Conservation (phyloP, 163 green algal genomes). For the Botryococcus braunii region DNA sequence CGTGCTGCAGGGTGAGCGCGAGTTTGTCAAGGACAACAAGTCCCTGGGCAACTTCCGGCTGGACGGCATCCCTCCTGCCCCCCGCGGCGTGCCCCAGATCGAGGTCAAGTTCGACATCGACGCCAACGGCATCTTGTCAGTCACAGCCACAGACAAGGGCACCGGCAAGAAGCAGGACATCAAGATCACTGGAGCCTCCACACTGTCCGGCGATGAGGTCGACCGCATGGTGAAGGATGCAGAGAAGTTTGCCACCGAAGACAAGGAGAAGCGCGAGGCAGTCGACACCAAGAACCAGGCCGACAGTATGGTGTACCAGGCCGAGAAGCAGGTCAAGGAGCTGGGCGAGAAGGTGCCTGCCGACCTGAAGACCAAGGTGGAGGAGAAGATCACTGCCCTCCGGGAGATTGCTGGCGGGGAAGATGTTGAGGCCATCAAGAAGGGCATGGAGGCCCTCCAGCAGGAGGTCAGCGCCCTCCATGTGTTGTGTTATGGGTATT, state of each 20-base stretch:
- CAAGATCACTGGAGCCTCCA: constrained; percentile 91
- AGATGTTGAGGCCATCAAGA: constrained; percentile 80
- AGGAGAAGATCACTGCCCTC: constrained; percentile 71
- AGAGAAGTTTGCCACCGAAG: constrained; percentile 83
- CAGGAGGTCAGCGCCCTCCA: constrained; percentile 51
- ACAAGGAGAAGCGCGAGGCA: constrained; percentile 85
- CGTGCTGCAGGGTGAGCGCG: constrained; percentile 77
- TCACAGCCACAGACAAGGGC: constrained; percentile 94
- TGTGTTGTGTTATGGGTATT: not conserved
- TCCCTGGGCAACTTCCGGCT: constrained; percentile 92
- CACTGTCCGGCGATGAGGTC: constrained; percentile 81
- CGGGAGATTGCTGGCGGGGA: constrained; percentile 66
- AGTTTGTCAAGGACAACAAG: constrained; percentile 97
- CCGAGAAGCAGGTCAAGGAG: constrained; percentile 98
- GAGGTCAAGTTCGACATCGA: constrained; percentile 97
- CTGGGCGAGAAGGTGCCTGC: constrained; percentile 89
- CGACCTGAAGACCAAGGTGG: constrained; percentile 84
- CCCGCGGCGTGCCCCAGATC: constrained; percentile 85
- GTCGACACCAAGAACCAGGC: constrained; percentile 96
- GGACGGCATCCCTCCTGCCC: constrained; percentile 93
- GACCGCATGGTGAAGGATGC: constrained; percentile 95
- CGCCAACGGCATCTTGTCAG: constrained; percentile 92
- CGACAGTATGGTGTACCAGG: constrained; percentile 94
- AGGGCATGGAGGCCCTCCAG: constrained; percentile 77
- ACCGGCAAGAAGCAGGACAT: constrained; percentile 97